Percentiles rank a stretch among this genome's conserved stretches.
Evolutionary conservation across 495 filamentous ascomycete species (phyloP).

Genomic region (Hyaloscypha hepaticicola): DNA sequence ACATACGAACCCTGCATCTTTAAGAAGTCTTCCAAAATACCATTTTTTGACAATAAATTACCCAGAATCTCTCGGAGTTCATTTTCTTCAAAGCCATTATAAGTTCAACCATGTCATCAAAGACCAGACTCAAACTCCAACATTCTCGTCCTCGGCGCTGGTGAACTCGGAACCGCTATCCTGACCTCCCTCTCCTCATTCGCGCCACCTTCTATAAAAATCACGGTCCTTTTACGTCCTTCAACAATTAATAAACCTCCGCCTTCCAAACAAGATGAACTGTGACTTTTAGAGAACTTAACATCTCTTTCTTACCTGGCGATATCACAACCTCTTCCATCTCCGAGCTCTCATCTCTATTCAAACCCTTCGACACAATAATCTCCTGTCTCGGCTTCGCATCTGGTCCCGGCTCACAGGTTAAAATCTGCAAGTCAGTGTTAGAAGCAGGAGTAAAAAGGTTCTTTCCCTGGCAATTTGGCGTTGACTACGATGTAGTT

Average conservation of each 20-base stretch:
- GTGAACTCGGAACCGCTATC: constrained; percentile 58
- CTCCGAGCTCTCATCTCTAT: constrained; percentile 42
- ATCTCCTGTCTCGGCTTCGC: constrained; percentile 57
- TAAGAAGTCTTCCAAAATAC: too few relatives aligned
- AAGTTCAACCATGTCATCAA: not conserved
- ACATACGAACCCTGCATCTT: too few relatives aligned
- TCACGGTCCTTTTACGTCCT: constrained; percentile 53
- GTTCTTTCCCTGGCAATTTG: constrained; percentile 67
- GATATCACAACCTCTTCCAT: constrained; percentile 45
- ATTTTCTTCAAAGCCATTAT: not conserved
- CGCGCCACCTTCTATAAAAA: constrained; percentile 33
- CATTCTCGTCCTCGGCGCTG: constrained; percentile 61
- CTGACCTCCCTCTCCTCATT: constrained; percentile 47
- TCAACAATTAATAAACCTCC: constrained; percentile 39
- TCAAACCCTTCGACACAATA: constrained; percentile 49
- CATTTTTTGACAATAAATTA: too few relatives aligned
- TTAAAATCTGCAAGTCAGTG: constrained; percentile 49
- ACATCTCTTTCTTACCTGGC: constrained; percentile 43
- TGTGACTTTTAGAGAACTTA: constrained; percentile 34
- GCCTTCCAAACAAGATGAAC: constrained; percentile 32
- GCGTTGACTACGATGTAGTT: constrained; percentile 61
- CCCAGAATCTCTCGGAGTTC: not conserved
- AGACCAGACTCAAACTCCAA: constrained; percentile 21
- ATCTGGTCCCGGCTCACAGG: constrained; percentile 48
- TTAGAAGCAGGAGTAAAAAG: constrained; percentile 43